Evolutionary conservation across 2,329 filamentous ascomycete genomes (phyloP).

Genomic region (Hawksworthiomyces lignivorus): DNA sequence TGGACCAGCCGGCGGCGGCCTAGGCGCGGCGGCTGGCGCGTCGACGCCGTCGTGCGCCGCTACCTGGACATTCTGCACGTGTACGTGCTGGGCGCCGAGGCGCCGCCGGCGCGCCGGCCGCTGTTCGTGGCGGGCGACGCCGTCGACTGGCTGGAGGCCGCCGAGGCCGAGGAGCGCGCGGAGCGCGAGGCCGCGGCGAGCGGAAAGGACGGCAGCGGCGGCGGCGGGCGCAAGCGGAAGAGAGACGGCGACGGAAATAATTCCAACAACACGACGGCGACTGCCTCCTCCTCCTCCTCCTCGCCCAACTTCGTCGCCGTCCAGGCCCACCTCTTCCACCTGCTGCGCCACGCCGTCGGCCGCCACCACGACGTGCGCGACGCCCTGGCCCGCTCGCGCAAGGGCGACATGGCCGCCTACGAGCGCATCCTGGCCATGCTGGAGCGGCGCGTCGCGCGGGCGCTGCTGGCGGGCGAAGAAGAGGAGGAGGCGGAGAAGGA

Average conservation of each 20-base stretch:
- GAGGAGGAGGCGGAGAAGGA: conserved; percentile 47
- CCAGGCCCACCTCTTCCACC: conserved; percentile 88
- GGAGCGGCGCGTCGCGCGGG: conserved; percentile 65
- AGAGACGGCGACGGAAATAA: conserved; percentile 15
- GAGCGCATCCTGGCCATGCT: conserved; percentile 70
- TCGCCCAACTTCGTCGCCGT: conserved; percentile 66
- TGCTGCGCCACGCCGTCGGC: conserved; percentile 74
- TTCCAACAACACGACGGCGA: neutral
- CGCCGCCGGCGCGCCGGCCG: conserved; percentile 59
- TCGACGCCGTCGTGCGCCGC: conserved; percentile 78
- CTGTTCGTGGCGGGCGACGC: conserved; percentile 63
- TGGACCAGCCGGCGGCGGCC: conserved; percentile 63
- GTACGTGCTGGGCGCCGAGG: conserved; percentile 58
- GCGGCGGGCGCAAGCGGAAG: conserved; percentile 35
- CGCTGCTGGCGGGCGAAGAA: conserved; percentile 64
- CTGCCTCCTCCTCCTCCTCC: conserved; percentile 8
- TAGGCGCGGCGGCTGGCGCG: conserved; percentile 71
- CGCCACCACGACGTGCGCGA: conserved; percentile 79
- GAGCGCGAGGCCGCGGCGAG: conserved; percentile 27
- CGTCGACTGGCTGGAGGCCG: conserved; percentile 27
- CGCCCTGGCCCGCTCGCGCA: conserved; percentile 60
- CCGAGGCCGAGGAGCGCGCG: conserved; percentile 7
- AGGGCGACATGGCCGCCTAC: conserved; percentile 66
- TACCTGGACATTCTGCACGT: conserved; percentile 87
- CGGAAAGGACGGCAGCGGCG: conserved; percentile 25